Evolutionary conservation across 208 protist genomes (phyloP).

Genomic region (Leishmania tarentolae): DNA sequence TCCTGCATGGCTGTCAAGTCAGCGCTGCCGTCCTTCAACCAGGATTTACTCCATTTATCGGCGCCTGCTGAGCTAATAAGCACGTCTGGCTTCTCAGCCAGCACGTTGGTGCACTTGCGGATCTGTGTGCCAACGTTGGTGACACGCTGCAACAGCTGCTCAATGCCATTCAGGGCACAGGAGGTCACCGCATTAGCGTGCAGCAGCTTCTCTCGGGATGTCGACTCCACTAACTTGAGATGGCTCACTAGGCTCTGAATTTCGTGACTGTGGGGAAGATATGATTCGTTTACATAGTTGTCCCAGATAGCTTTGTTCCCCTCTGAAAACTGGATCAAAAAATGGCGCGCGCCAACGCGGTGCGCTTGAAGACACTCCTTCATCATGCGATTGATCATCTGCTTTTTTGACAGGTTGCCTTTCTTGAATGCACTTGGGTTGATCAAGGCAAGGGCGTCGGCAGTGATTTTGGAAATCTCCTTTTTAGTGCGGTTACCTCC

Average conservation of each 20-base stretch:
- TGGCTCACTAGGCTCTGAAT: constrained; percentile 36
- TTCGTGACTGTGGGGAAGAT: constrained; percentile 41
- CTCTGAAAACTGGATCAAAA: constrained; percentile 26
- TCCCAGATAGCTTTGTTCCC: constrained; percentile 33
- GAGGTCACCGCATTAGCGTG: constrained; percentile 31
- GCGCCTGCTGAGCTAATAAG: background rate
- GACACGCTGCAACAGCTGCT: constrained; percentile 36
- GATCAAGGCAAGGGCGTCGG: constrained; percentile 33
- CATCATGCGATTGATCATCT: constrained; percentile 28
- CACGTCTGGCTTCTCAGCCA: constrained; percentile 21
- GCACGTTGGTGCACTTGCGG: constrained; percentile 28
- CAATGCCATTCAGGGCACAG: constrained; percentile 31
- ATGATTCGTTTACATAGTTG: constrained; percentile 34
- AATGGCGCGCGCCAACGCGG: constrained; percentile 13
- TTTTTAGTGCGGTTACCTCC: background rate
- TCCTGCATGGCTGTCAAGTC: background rate
- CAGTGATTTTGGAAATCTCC: constrained; percentile 10
- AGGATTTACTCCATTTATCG: background rate
- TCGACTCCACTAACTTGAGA: constrained; percentile 14
- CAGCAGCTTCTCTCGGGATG: constrained; percentile 32
- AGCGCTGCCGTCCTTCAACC: background rate
- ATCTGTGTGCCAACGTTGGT: constrained; percentile 27
- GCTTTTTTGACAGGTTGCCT: constrained; percentile 25
- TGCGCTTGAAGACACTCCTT: constrained; percentile 40
- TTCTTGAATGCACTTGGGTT: constrained; percentile 34